Evolutionary conservation across 768 basidiomycete species (phyloP).

Genomic region (Dacryopinax primogenitus): DNA sequence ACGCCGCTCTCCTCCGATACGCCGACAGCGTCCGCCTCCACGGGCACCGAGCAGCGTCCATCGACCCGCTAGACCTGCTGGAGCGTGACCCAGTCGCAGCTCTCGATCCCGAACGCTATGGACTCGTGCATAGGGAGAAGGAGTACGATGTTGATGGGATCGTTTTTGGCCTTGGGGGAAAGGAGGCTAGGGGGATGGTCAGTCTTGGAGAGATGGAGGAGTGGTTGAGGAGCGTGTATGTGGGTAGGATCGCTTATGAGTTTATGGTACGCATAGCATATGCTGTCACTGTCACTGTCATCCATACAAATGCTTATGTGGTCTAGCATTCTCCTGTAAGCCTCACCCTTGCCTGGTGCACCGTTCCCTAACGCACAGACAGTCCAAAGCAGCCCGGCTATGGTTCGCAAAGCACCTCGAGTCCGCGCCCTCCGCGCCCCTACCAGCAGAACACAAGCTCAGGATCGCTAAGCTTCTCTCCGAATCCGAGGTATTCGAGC

Average conservation of each 20-base stretch:
- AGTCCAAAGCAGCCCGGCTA: conserved; percentile 67
- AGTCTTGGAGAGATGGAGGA: conserved; percentile 20
- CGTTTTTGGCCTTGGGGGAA: conserved; percentile 30
- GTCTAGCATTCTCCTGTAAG: neutral
- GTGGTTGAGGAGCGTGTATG: conserved; percentile 67
- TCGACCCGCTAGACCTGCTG: conserved; percentile 80
- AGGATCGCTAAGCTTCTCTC: conserved; percentile 58
- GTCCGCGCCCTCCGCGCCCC: conserved; percentile 29
- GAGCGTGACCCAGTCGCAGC: conserved; percentile 70
- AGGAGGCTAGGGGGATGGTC: neutral
- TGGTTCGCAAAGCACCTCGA: conserved; percentile 87
- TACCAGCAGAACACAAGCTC: conserved; percentile 30
- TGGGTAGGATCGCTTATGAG: conserved; percentile 80
- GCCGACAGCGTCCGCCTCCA: conserved; percentile 65
- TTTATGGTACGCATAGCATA: conserved; percentile 40
- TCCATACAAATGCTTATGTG: neutral
- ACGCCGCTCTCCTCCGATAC: conserved; percentile 73
- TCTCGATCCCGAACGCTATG: conserved; percentile 63
- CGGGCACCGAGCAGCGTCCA: conserved; percentile 69
- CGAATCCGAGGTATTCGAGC: conserved; percentile 68
- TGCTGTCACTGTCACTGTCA: neutral
- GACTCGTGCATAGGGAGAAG: conserved; percentile 41
- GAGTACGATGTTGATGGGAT: conserved; percentile 69
- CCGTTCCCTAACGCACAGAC: conserved; percentile 39
- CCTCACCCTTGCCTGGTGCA: conserved; percentile 5